Conservation (phyloP, 768 basidiomycete genomes). For the Cyclocybe aegerita region DNA sequence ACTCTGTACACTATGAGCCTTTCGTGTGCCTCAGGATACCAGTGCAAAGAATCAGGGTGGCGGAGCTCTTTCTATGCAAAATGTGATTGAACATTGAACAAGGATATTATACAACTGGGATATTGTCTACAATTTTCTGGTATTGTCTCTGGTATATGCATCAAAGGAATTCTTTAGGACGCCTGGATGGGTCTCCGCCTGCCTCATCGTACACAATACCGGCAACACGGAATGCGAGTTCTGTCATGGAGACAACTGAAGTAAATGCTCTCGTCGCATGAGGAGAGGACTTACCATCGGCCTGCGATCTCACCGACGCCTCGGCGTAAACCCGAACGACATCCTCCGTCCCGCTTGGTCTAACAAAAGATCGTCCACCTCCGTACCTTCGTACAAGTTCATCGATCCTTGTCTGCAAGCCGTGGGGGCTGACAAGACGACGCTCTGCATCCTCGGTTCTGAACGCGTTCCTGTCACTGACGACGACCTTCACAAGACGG, state of each 20-base stretch:
- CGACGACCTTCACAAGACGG: conserved; percentile 90
- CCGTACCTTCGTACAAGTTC: conserved; percentile 76
- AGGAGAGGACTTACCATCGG: conserved; percentile 68
- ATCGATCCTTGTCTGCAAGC: conserved; percentile 81
- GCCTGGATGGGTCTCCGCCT: conserved; percentile 72
- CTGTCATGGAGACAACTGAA: conserved; percentile 33
- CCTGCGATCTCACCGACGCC: conserved; percentile 68
- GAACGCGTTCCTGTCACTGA: conserved; percentile 79
- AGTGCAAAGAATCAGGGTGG: no score
- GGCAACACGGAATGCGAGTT: conserved; percentile 83
- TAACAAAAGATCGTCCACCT: conserved; percentile 88
- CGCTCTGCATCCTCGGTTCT: conserved; percentile 94
- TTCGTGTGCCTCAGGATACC: no score
- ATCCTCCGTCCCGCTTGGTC: conserved; percentile 98
- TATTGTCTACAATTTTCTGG: neutral
- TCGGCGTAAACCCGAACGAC: conserved; percentile 98
- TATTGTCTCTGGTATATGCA: conserved; percentile 11
- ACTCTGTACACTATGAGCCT: no score
- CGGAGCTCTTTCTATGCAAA: no score
- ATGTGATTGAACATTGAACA: neutral
- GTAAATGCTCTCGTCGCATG: neutral
- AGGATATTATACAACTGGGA: conserved; percentile 3
- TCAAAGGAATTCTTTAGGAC: conserved; percentile 80
- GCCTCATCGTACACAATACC: conserved; percentile 82
- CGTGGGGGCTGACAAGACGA: conserved; percentile 74